Base-by-base conservation (phyloP, 345 rosid genomes). In the Gynandropsis gynandra region DNA sequence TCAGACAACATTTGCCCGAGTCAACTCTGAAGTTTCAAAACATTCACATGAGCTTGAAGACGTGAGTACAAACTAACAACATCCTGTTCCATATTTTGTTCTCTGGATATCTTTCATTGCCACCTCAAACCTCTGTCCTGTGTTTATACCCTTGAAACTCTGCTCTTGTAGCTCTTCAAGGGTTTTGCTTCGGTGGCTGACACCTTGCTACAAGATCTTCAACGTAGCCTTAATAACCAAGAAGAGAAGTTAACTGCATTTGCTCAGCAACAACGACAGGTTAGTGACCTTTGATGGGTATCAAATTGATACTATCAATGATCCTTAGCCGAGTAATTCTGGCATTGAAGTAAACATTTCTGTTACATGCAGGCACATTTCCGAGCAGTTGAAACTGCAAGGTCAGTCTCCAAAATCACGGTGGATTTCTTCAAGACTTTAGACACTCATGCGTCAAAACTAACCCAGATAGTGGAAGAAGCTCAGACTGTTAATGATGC, bases 101-200 rank as follows among this genome's bases (percentile, higher is more conserved):
- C 49, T 60, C 31, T 40, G 20, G 16, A 9, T 8, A 40, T 44
- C 27, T 44, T 11, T 18, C 41, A 44, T 27, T 21, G 18, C 43
- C 10, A 37, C 42, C 46, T 21, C 46, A 41, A 44, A 14, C 40
- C 52, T 34, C 35, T 58, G 40, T 41, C 52, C 56, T 59, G 54
- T 45, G 42, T 20, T 10, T 27, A 50, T 54, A 29, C 45, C 42
- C 66, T 63, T 38, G 60, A 29, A 32, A 40, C 29, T 21, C 68
- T 16, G 46, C 55, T 57, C 71, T 31, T 75, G 60, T 76, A 93
- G 97, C 88, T 93, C 67, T 88, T 88, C 72, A 79, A 69, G 59
- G 78, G 79, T 72, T 80, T 93, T 73, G 87, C 97, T 54, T 75
- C 89, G 0, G 92, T 83, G 69, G 97, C 99, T 59, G 94, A 88